These are phyloP conservation scores for Lunasporangiospora selenospora DNA, from an alignment of 192 early-diverging fungal species.

Conservation along the genomic window DNA sequence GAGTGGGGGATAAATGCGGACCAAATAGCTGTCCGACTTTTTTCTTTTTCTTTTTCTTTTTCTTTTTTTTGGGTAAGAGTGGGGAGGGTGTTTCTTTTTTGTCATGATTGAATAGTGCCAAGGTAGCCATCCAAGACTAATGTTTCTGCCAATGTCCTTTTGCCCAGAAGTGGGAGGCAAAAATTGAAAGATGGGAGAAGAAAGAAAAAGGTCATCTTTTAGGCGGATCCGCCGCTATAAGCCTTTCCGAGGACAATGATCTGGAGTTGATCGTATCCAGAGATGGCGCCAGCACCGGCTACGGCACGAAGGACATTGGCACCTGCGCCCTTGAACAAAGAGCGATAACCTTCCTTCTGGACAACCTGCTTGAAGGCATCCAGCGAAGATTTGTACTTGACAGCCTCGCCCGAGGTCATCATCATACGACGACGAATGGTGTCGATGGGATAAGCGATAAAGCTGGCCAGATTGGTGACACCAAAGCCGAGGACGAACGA, in stretches of 20 bases:
- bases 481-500: constrained; percentile 70
- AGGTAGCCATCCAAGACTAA: neutral
- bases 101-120: neutral
- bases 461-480: constrained; percentile 83
- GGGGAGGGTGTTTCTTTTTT: constrained; percentile 1
- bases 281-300: constrained; percentile 90
- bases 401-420: constrained; percentile 89
- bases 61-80: constrained; percentile 1
- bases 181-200: neutral
- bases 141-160: too few relatives aligned
- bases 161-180: neutral
- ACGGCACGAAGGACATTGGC: constrained; percentile 98
- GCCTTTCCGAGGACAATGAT: constrained; percentile 45
- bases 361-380: constrained; percentile 91
- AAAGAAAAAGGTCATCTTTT: neutral
- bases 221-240: constrained; percentile 27
- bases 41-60: neutral
- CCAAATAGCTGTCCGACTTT: neutral
- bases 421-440: constrained; percentile 97
- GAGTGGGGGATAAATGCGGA: neutral
- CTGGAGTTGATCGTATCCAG: constrained; percentile 79
- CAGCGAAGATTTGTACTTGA: constrained; percentile 85
- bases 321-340: constrained; percentile 98
- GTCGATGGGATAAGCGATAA: constrained; percentile 95
- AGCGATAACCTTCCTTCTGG: constrained; percentile 83